phyloP scores from a whole-genome alignment of 495 filamentous ascomycete genomes.

The Trichodelitschia bisporula region DNA sequence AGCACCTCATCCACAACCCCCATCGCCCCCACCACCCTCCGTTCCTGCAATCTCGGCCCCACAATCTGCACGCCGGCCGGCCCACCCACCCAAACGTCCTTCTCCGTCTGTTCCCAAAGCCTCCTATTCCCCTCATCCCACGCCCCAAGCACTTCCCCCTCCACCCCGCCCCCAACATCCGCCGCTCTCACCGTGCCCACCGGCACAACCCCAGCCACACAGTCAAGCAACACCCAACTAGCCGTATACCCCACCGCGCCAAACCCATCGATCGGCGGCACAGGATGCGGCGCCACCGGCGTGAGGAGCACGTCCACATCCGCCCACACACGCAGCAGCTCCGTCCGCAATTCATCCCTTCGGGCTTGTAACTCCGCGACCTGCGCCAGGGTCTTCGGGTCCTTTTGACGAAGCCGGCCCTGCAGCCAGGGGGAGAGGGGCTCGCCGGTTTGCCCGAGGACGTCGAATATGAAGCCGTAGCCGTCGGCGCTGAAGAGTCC shows the following conservation, averaged over 20 bases:
- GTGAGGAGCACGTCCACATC: slow-evolving; percentile 17
- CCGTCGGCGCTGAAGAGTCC: slow-evolving; percentile 32
- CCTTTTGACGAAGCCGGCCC: slow-evolving; percentile 21
- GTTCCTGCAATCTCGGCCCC: slow-evolving; percentile 31
- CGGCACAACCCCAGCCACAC: slow-evolving; percentile 32
- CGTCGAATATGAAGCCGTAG: slow-evolving; percentile 23
- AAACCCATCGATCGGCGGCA: slow-evolving; percentile 36
- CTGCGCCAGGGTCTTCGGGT: slow-evolving; percentile 18
- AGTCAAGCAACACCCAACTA: slow-evolving; percentile 35
- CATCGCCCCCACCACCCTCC: too few relatives aligned
- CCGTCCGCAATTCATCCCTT: slow-evolving; percentile 23
- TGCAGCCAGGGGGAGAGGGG: slow-evolving; percentile 33
- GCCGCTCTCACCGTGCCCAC: slow-evolving; percentile 22
- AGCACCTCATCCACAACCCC: too few relatives aligned
- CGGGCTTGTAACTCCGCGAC: slow-evolving; percentile 25
- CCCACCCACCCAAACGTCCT: slow-evolving; percentile 29
- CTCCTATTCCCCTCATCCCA: slow-evolving; percentile 38
- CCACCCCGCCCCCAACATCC: slow-evolving; percentile 37
- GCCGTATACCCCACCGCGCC: slow-evolving; percentile 36
- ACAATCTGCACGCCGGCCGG: slow-evolving; percentile 34
- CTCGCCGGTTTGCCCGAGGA: slow-evolving; percentile 27
- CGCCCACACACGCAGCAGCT: slow-evolving; percentile 31
- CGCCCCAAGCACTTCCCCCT: slow-evolving; percentile 29
- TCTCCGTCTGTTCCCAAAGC: slow-evolving; percentile 28
- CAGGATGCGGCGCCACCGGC: slow-evolving; percentile 20